Evolutionary conservation across 768 basidiomycete species (phyloP).

Genomic region (Amyloporia xantha): DNA sequence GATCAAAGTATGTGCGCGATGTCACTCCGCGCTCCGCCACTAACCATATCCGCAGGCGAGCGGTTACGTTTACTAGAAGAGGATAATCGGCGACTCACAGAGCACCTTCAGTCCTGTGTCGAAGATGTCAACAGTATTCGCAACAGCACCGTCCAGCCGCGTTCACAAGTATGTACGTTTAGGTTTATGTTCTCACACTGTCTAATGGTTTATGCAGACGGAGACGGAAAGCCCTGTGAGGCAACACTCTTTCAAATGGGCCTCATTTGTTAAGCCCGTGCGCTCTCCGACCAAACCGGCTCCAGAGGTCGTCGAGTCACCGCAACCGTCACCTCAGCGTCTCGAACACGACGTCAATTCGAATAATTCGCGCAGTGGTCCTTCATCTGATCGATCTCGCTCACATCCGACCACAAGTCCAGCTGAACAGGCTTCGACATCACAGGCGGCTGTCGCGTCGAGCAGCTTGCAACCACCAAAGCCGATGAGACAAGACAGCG

Average conservation of each 20-base stretch:
- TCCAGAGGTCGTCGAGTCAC: constrained; percentile 50
- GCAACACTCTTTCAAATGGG: constrained; percentile 88
- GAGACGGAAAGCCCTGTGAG: constrained; percentile 39
- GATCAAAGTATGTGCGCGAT: constrained; percentile 55
- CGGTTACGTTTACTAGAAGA: constrained; percentile 67
- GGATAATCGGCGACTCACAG: constrained; percentile 67
- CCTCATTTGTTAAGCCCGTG: constrained; percentile 66
- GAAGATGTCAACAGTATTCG: constrained; percentile 54
- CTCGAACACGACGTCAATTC: constrained; percentile 57
- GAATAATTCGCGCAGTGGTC: constrained; percentile 7
- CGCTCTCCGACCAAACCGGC: constrained; percentile 73
- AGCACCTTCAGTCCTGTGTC: constrained; percentile 52
- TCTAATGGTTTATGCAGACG: constrained; percentile 2
- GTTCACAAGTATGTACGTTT: constrained; percentile 5
- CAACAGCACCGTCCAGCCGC: neutral
- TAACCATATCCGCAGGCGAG: constrained; percentile 39
- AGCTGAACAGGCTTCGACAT: neutral
- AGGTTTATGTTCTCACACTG: neutral
- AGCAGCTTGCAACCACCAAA: constrained; percentile 8
- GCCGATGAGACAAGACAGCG: constrained; percentile 50
- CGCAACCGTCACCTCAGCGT: constrained; percentile 73
- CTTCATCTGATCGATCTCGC: constrained; percentile 10
- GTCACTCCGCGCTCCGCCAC: neutral
- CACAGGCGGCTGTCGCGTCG: neutral
- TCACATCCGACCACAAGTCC: constrained; percentile 3